These are phyloP conservation scores for Fallopia convolvulus DNA, from an alignment of 148 eudicot species.

Conservation along the genomic window DNA sequence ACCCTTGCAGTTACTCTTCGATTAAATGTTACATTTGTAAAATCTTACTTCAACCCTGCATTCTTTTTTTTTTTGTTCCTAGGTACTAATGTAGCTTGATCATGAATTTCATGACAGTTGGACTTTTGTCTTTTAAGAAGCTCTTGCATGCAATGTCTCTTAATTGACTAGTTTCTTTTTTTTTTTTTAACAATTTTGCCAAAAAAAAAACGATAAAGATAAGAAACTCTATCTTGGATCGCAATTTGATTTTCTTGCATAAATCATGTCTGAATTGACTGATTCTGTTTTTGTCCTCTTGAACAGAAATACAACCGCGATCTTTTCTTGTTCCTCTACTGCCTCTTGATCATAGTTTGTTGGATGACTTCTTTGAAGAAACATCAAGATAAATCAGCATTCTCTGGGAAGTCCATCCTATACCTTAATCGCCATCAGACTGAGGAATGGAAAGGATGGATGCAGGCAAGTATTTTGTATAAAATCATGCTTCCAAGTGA, in stretches of 20 bases:
- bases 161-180: not conserved
- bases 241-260: not conserved
- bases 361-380: constrained; percentile 84
- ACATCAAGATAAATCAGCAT: constrained; percentile 80
- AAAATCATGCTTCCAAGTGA: not conserved
- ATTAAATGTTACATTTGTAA: not conserved
- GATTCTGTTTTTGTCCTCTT: constrained; percentile 13
- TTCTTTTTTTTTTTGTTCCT: not conserved
- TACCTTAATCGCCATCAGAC: constrained; percentile 96
- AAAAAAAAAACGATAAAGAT: not conserved
- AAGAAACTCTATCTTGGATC: not conserved
- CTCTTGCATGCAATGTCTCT: not conserved
- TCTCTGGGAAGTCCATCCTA: constrained; percentile 76
- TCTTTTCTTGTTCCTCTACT: constrained; percentile 73
- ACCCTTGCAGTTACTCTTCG: not conserved
- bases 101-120: not conserved
- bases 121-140: not conserved
- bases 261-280: not conserved
- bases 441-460: constrained; percentile 98
- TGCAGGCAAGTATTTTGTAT: constrained; percentile 66
- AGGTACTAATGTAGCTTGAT: not conserved
- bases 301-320: constrained; percentile 88
- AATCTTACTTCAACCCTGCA: not conserved
- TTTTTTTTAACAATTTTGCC: not conserved
- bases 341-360: constrained; percentile 69